Percentiles rank a stretch among this genome's conserved stretches.
phyloP scores from a whole-genome alignment of 2,329 filamentous ascomycete genomes.

The Fusarium liriodendri region DNA sequence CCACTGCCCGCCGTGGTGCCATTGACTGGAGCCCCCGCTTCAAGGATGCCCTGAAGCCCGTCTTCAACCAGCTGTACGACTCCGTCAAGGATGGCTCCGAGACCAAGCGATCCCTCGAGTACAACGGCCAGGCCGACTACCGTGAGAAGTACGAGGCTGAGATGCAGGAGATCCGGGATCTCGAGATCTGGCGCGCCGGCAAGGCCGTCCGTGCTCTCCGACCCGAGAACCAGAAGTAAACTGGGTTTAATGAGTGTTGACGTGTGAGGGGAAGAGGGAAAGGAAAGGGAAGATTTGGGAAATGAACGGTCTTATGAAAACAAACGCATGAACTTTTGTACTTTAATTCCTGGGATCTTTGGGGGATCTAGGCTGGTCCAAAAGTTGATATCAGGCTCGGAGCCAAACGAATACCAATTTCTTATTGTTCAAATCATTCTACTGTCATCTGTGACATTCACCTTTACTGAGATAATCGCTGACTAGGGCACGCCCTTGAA shows the following conservation, averaged over 20 bases:
- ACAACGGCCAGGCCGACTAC: conserved; percentile 97
- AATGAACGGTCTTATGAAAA: conserved; percentile 37
- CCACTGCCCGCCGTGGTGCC: conserved; percentile 96
- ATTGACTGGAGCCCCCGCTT: conserved; percentile 98
- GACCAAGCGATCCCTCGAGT: conserved; percentile 96
- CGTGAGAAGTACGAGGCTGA: conserved; percentile 97
- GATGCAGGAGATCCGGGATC: conserved; percentile 96
- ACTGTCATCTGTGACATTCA: not conserved
- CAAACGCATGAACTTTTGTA: conserved; percentile 42
- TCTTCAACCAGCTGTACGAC: conserved; percentile 98
- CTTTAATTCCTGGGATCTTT: conserved; percentile 41
- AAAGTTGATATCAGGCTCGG: conserved; percentile 43
- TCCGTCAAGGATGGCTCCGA: conserved; percentile 90
- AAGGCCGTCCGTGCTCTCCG: conserved; percentile 94
- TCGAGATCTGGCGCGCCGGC: conserved; percentile 99
- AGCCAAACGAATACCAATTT: conserved; percentile 41
- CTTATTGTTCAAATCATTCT: conserved; percentile 13
- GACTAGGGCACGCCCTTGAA: conserved; percentile 16
- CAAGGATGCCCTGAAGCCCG: conserved; percentile 98
- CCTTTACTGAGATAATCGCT: too few species aligned
- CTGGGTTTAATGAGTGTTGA: conserved; percentile 28
- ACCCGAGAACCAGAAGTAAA: conserved; percentile 86
- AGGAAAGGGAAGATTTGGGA: conserved; percentile 22
- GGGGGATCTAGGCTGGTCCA: conserved; percentile 41
- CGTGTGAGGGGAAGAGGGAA: conserved; percentile 16